Percentiles rank a stretch among this genome's conserved stretches.
These are phyloP conservation scores for Pseudoscleropodium purum DNA, from an alignment of 225 moss, liverwort and hornwort genomes.

Conservation along the genomic window DNA sequence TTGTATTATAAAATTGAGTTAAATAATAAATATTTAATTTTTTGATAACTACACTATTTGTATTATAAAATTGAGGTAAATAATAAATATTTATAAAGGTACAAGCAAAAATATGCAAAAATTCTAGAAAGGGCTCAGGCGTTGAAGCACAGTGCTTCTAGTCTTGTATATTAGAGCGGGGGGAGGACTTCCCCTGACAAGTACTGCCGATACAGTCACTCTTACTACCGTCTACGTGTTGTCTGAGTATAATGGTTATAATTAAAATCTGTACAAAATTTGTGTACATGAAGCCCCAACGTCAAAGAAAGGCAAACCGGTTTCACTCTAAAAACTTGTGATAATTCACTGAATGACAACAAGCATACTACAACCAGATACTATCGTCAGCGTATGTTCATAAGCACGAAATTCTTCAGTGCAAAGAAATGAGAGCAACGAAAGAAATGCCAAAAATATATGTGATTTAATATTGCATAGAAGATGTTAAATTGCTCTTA, in stretches of 20 bases:
- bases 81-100: background rate
- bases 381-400: background rate
- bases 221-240: background rate
- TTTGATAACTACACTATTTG: too few species aligned
- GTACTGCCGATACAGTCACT: background rate
- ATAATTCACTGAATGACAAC: background rate
- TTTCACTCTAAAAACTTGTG: background rate
- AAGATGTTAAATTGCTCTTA: background rate
- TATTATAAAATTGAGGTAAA: background rate
- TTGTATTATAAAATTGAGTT: background rate
- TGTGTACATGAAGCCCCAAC: background rate
- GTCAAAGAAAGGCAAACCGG: background rate
- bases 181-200: too few species aligned
- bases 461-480: background rate
- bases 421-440: background rate
- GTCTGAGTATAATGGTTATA: background rate
- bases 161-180: too few species aligned
- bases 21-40: background rate
- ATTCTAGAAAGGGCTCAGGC: background rate
- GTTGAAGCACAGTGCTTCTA: too few species aligned
- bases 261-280: background rate
- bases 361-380: background rate
- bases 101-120: background rate
- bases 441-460: background rate
- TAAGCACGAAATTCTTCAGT: background rate